Percentiles rank a stretch among this genome's conserved stretches.
phyloP scores from a whole-genome alignment of 139 green algal genomes.

The Raphidocelis subcapitata region DNA sequence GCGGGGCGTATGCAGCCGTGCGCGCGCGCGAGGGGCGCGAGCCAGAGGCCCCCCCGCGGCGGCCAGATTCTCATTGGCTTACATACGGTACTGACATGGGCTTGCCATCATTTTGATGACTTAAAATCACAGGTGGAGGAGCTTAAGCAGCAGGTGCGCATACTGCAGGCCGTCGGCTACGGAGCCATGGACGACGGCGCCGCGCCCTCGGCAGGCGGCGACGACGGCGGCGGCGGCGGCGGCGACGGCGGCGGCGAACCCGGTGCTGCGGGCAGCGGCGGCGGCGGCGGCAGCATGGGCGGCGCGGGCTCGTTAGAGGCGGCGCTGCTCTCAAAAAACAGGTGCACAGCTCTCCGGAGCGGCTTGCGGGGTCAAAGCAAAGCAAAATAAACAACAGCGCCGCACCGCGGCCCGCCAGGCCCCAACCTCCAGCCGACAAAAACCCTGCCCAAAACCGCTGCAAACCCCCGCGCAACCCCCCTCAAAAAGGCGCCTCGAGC shows the following conservation, averaged over 20 bases:
- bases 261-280: no score
- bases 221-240: conserved; percentile 1
- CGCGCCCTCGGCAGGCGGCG: conserved; percentile 4
- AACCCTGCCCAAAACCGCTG: no score
- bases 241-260: background rate
- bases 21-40: no score
- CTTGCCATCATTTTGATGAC: no score
- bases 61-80: no score
- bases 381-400: no score
- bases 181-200: conserved; percentile 56
- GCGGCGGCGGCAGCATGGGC: background rate
- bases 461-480: no score
- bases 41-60: no score
- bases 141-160: conserved; percentile 62
- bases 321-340: conserved; percentile 80
- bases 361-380: background rate
- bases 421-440: no score
- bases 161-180: conserved; percentile 77
- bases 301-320: conserved; percentile 62
- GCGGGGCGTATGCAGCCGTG: no score
- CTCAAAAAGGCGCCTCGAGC: conserved; percentile 77
- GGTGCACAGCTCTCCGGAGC: background rate
- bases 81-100: no score
- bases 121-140: conserved; percentile 80
- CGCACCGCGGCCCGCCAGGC: no score